Evolutionary conservation across 2,329 filamentous ascomycete species (phyloP).

Genomic region (Chaetomium sp.): DNA sequence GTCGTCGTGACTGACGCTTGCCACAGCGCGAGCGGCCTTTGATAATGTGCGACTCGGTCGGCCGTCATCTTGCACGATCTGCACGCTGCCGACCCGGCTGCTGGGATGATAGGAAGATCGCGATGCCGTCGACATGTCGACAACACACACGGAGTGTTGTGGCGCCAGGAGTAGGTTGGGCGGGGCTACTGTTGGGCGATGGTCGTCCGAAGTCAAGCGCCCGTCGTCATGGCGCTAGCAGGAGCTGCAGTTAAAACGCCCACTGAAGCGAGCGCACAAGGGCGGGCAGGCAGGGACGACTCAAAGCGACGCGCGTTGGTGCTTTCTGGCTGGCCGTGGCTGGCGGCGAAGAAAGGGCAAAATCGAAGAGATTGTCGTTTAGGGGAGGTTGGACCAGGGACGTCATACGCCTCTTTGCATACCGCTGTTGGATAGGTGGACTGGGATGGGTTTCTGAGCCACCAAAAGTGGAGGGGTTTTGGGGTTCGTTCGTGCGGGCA

Average conservation of each 20-base stretch:
- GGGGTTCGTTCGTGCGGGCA: not conserved
- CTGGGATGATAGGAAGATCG: conserved; percentile 50
- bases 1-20: conserved; percentile 68
- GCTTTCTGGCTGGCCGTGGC: conserved; percentile 3
- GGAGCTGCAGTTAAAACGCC: not conserved
- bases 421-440: conserved; percentile 7
- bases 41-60: conserved; percentile 50
- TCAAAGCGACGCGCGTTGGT: not conserved
- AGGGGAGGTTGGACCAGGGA: conserved; percentile 22
- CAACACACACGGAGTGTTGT: conserved; percentile 1
- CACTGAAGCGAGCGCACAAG: not conserved
- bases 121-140: conserved; percentile 55
- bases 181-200: conserved; percentile 11
- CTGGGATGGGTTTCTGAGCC: not conserved
- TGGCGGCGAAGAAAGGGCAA: conserved; percentile 6
- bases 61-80: conserved; percentile 41
- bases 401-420: conserved; percentile 25
- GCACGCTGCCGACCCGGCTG: conserved; percentile 45
- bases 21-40: conserved; percentile 46
- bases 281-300: not conserved
- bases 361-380: conserved; percentile 7
- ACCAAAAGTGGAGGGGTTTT: conserved; percentile 4
- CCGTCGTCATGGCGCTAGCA: conserved; percentile 20
- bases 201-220: conserved; percentile 12
- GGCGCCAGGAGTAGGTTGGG: not conserved